A percentile compares a stretch with the other conserved stretches of the same genome.
phyloP scores from a whole-genome alignment of 805 yeast genomes.

The Zygosaccharomyces rouxii region DNA sequence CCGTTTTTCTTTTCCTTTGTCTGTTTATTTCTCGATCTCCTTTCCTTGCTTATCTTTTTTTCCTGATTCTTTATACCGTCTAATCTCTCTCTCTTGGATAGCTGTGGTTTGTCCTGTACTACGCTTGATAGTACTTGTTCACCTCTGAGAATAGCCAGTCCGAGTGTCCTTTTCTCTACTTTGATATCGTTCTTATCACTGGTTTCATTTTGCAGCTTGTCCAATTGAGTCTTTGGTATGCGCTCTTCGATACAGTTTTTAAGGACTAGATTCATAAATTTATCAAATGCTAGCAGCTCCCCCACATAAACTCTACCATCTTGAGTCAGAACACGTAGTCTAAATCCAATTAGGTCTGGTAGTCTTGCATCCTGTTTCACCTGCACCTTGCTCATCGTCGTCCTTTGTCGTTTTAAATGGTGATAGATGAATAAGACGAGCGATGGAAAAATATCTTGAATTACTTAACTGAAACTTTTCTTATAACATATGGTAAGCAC shows the following conservation, averaged over 20 bases:
- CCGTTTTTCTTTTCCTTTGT: neutral
- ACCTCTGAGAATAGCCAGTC: constrained; percentile 81
- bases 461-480: neutral
- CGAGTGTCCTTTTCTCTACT: constrained; percentile 72
- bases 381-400: constrained; percentile 15
- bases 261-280: constrained; percentile 80
- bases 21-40: constrained; percentile 23
- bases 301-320: constrained; percentile 81
- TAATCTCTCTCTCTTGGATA: constrained; percentile 38
- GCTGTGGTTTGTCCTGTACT: constrained; percentile 54
- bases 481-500: neutral
- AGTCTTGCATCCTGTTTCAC: constrained; percentile 29
- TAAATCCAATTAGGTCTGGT: constrained; percentile 65
- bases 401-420: neutral
- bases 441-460: neutral
- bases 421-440: neutral
- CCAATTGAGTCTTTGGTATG: constrained; percentile 52
- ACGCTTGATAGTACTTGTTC: constrained; percentile 72
- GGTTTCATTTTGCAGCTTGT: constrained; percentile 28
- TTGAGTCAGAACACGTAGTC: constrained; percentile 66
- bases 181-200: constrained; percentile 36
- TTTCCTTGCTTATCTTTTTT: constrained; percentile 35
- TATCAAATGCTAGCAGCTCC: constrained; percentile 80
- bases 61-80: constrained; percentile 32
- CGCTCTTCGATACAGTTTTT: constrained; percentile 83